Percentiles rank a stretch among this genome's conserved stretches.
phyloP scores from a whole-genome alignment of 768 basidiomycete species.

The Hemileccinum rubropunctum region DNA sequence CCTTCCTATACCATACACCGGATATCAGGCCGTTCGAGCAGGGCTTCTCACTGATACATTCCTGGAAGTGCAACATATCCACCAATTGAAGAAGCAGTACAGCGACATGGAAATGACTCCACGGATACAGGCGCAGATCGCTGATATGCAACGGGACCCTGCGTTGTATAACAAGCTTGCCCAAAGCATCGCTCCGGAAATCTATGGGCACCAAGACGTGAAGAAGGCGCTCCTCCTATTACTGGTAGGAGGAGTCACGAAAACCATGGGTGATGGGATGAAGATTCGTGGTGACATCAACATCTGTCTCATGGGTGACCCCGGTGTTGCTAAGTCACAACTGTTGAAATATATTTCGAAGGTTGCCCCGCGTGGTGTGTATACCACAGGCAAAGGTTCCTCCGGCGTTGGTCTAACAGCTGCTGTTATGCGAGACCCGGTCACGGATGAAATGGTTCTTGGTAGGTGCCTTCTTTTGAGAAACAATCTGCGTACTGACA shows the following conservation, averaged over 20 bases:
- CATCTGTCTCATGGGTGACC: constrained; percentile 98
- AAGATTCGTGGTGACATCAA: constrained; percentile 98
- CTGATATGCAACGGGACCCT: constrained; percentile 67
- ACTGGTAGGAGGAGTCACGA: constrained; percentile 94
- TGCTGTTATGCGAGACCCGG: constrained; percentile 98
- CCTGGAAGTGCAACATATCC: constrained; percentile 85
- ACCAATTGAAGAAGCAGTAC: constrained; percentile 98
- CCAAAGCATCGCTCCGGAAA: constrained; percentile 95
- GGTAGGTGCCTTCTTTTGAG: constrained; percentile 53
- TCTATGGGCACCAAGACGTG: constrained; percentile 95
- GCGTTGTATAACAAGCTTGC: constrained; percentile 87
- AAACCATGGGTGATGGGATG: constrained; percentile 95
- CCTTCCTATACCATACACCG: constrained; percentile 96
- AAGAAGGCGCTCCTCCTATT: constrained; percentile 93
- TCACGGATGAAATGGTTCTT: constrained; percentile 98
- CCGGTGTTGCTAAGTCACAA: constrained; percentile 98
- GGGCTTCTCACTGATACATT: constrained; percentile 97
- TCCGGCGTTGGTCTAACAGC: constrained; percentile 99
- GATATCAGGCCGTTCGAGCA: constrained; percentile 94
- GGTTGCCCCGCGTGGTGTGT: constrained; percentile 94
- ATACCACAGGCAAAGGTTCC: constrained; percentile 97
- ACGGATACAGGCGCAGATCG: constrained; percentile 69
- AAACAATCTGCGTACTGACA: constrained; percentile 7
- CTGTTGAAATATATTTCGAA: constrained; percentile 97
- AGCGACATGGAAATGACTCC: constrained; percentile 91